Evolutionary conservation across 495 filamentous ascomycete genomes (phyloP).

Genomic region (Neurospora discreta): DNA sequence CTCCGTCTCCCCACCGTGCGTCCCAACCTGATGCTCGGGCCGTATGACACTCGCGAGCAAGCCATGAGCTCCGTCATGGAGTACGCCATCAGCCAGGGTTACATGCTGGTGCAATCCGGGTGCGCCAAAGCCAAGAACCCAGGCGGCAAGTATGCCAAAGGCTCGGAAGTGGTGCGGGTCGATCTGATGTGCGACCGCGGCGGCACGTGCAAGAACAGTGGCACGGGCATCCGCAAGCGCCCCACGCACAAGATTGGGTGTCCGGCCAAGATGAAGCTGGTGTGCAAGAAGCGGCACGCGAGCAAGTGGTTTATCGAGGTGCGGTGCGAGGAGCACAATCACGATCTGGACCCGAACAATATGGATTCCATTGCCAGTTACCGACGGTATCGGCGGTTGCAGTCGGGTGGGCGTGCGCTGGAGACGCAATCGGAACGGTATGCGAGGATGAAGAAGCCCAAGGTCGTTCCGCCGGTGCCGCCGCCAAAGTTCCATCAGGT

Average conservation of each 20-base stretch:
- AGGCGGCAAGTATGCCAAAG: slow-evolving; percentile 4
- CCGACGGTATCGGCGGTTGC: slow-evolving; percentile 16
- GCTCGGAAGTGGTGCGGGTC: slow-evolving; percentile 11
- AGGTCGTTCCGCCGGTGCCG: slow-evolving; percentile 4
- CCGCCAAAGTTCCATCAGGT: slow-evolving; percentile 13
- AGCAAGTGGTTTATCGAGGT: slow-evolving; percentile 22
- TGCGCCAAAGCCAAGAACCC: slow-evolving; percentile 9
- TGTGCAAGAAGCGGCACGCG: slow-evolving; percentile 15
- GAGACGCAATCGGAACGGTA: slow-evolving; percentile 15
- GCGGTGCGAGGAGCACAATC: slow-evolving; percentile 19
- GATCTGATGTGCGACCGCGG: slow-evolving; percentile 18
- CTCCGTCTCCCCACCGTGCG: slow-evolving; percentile 12
- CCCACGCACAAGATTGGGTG: slow-evolving; percentile 16
- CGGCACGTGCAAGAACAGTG: slow-evolving; percentile 16
- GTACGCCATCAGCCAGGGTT: slow-evolving; percentile 20
- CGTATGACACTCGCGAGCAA: slow-evolving; percentile 15
- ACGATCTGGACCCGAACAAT: slow-evolving; percentile 14
- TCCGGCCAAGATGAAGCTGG: slow-evolving; percentile 15
- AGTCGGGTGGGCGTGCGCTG: slow-evolving; percentile 1
- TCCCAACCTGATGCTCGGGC: slow-evolving; percentile 15
- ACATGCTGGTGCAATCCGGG: slow-evolving; percentile 14
- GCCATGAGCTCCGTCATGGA: slow-evolving; percentile 8
- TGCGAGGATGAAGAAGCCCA: slow-evolving; percentile 5
- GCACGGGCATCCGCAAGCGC: slow-evolving; percentile 16
- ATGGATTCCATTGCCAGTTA: slow-evolving; percentile 17